Base-by-base conservation (phyloP, 1,284 basidiomycete genomes). In the Flammula alnicola region DNA sequence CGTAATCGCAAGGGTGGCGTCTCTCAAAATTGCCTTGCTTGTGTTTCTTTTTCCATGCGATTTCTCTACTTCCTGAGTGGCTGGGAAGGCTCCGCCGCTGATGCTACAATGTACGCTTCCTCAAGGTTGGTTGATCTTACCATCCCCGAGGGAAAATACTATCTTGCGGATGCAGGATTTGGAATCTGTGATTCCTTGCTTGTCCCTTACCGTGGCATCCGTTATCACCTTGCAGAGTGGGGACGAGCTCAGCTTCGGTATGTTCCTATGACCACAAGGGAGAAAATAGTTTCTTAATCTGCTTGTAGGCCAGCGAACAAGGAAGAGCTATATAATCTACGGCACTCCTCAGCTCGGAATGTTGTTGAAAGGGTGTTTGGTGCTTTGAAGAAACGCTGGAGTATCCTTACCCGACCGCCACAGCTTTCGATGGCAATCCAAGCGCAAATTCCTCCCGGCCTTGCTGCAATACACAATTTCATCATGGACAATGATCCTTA, bases 281-380 rank as follows among this genome's bases (percentile, higher is more conserved):
- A n/a, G n/a, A n/a, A n/a, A n/a, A n/a, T n/a, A n/a, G n/a, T n/a
- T n/a, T n/a, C n/a, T n/a, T n/a, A n/a, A n/a, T n/a, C n/a, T n/a
- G n/a, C n/a, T n/a, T n/a, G n/a, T 29, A 58, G 51, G 26, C 56
- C 51, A 36, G 37, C 9, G 19, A 70, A 65, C 31, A 14, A 47
- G 3, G 41, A 75, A 44, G 71, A 76, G 47, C 57, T 78, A 0
- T 77, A 69, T 56, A 77, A 74, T 43, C 58, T 77, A 0, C 47
- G 57, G 0, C 73, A 77, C 61, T 63, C 71, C 10, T 49, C 47
- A n/a, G 55, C 59, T 9, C 52, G 63, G 0, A 74, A 75, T 55
- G 63, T 72, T 6, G 59, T 76, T 46, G 69, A 77, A 51, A 60
- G 57, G 0, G 68, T 72, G 0, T 77, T 78, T 66, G 70, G 74